Percentiles rank a stretch among this genome's conserved stretches.
phyloP scores from a whole-genome alignment of 345 rosid species.

The Clausena lansium region DNA sequence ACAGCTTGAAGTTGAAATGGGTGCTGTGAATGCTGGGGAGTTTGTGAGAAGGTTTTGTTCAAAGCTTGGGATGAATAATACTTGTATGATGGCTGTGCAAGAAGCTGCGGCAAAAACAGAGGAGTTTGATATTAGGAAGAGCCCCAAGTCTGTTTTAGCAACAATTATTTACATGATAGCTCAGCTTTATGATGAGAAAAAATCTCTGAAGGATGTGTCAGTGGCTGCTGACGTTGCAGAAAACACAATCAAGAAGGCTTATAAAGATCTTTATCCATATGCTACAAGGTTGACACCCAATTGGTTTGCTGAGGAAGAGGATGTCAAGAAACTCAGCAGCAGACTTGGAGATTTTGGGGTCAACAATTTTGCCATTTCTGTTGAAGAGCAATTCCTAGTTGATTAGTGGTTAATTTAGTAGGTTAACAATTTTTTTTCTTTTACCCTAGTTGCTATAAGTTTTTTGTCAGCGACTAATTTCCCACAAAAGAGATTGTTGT shows the following conservation, averaged over 20 bases:
- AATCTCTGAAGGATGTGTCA: constrained; percentile 22
- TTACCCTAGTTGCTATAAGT: too few relatives aligned
- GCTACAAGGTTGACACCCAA: constrained; percentile 11
- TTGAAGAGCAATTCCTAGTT: too few relatives aligned
- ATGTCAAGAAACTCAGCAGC: too few relatives aligned
- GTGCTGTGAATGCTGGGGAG: neutral
- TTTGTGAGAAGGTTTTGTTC: constrained; percentile 19
- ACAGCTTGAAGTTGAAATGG: neutral
- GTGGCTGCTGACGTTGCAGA: constrained; percentile 25
- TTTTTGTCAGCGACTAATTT: too few relatives aligned
- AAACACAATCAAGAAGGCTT: constrained; percentile 30
- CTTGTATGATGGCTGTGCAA: constrained; percentile 12
- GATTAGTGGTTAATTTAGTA: too few relatives aligned
- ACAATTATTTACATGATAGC: constrained; percentile 19
- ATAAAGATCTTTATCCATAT: constrained; percentile 27
- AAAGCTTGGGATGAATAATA: constrained; percentile 18
- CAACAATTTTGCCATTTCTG: too few relatives aligned
- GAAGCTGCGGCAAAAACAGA: constrained; percentile 19
- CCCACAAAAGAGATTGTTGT: too few relatives aligned
- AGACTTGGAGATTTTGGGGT: too few relatives aligned
- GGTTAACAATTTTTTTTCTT: too few relatives aligned
- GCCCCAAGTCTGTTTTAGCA: constrained; percentile 14
- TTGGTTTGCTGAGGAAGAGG: too few relatives aligned
- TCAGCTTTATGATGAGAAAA: constrained; percentile 13
- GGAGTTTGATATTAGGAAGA: constrained; percentile 23